Evolutionary conservation across 352 stramenopile genomes (phyloP).

Genomic region (Globisporangium nunn): DNA sequence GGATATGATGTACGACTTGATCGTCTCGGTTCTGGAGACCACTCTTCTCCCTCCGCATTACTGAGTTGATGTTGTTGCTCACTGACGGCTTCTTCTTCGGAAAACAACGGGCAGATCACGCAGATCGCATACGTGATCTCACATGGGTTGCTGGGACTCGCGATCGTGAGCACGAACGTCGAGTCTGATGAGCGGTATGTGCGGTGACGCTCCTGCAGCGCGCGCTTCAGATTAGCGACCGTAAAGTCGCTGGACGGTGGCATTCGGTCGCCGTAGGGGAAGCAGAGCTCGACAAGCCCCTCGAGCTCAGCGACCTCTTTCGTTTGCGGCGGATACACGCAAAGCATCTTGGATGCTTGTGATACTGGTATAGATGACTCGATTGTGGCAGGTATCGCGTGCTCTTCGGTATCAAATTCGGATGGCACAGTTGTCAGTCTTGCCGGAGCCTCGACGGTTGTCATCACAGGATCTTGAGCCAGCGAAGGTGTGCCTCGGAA

Average conservation of each 20-base stretch:
- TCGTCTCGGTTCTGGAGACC: neutral
- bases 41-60: neutral
- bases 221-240: constrained; percentile 38
- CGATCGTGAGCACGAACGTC: constrained; percentile 70
- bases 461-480: neutral
- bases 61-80: neutral
- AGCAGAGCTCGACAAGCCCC: constrained; percentile 67
- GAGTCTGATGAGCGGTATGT: constrained; percentile 56
- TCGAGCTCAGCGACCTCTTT: constrained; percentile 49
- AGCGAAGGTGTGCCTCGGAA: constrained; percentile 16
- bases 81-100: constrained; percentile 19
- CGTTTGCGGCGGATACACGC: constrained; percentile 33
- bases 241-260: constrained; percentile 46
- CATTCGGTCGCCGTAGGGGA: constrained; percentile 51
- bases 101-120: constrained; percentile 52
- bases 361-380: neutral
- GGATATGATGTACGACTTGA: constrained; percentile 8
- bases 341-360: constrained; percentile 40
- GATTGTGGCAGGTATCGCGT: neutral
- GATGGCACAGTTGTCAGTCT: neutral
- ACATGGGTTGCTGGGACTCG: constrained; percentile 33
- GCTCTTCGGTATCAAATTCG: neutral
- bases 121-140: constrained; percentile 70
- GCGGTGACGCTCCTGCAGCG: constrained; percentile 59
- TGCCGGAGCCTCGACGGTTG: constrained; percentile 1